phyloP scores from a whole-genome alignment of 305 asterid genomes.

The Andrographis paniculata region DNA sequence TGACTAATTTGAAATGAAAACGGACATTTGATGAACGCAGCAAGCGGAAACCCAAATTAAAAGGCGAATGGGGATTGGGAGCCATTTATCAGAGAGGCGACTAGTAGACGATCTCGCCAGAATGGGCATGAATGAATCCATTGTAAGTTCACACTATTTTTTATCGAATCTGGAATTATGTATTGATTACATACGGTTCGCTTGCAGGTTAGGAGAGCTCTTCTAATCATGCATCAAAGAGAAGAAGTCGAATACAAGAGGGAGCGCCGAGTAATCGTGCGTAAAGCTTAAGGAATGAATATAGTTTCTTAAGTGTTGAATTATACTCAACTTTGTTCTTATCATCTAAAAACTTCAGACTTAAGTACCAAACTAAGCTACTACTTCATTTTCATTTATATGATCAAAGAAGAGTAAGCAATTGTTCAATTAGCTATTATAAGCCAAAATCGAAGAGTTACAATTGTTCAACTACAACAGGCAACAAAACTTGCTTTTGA shows the following conservation, averaged over 20 bases:
- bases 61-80: constrained; percentile 96
- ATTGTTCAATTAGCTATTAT: no score
- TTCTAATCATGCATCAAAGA: constrained; percentile 87
- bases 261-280: constrained; percentile 66
- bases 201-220: constrained; percentile 75
- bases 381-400: no score
- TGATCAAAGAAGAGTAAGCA: no score
- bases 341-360: no score
- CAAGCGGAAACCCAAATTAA: constrained; percentile 90
- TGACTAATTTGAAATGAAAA: constrained; percentile 15
- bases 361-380: no score
- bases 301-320: no score
- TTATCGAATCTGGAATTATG: neutral
- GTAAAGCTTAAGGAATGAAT: constrained; percentile 44
- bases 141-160: constrained; percentile 34
- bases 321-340: no score
- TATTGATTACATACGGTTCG: constrained; percentile 3
- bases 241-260: constrained; percentile 96
- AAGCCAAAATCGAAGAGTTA: no score
- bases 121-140: constrained; percentile 88
- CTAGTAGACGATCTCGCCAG: constrained; percentile 79
- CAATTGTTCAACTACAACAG: no score
- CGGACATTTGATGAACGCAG: no score
- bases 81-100: constrained; percentile 59
- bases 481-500: no score